Conservation (phyloP, 768 basidiomycete genomes). For the Paxillus involutus region DNA sequence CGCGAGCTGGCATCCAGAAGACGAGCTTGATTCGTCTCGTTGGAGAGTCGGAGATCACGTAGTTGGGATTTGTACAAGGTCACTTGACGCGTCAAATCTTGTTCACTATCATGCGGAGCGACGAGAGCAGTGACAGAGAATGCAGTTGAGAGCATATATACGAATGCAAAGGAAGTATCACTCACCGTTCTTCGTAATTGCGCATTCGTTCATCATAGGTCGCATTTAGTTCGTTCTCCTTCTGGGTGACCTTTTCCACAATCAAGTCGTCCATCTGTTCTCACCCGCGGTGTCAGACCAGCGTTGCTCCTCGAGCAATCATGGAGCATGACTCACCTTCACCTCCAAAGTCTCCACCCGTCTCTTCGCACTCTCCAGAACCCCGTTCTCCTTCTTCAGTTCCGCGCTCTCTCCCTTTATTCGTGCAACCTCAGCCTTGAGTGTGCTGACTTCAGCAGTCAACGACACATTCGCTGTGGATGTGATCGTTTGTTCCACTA, state of each 20-base stretch:
- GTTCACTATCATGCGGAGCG: constrained; percentile 58
- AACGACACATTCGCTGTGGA: constrained; percentile 34
- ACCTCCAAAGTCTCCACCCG: constrained; percentile 80
- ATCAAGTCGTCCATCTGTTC: constrained; percentile 94
- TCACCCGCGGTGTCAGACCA: neutral
- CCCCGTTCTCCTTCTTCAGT: constrained; percentile 68
- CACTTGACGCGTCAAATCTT: constrained; percentile 90
- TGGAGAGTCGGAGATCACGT: constrained; percentile 84
- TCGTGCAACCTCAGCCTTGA: constrained; percentile 71
- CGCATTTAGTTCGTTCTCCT: constrained; percentile 95
- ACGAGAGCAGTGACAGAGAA: neutral
- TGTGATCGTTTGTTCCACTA: constrained; percentile 94
- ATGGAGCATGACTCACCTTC: constrained; percentile 50
- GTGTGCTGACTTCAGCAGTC: constrained; percentile 68
- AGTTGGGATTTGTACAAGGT: constrained; percentile 86
- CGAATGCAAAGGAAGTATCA: neutral
- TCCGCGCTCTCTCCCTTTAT: constrained; percentile 82
- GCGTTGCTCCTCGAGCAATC: neutral
- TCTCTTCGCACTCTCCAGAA: constrained; percentile 69
- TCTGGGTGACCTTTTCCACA: constrained; percentile 82
- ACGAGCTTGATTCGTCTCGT: constrained; percentile 91
- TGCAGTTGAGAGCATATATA: no score
- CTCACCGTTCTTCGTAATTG: constrained; percentile 94
- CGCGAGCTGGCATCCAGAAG: constrained; percentile 88
- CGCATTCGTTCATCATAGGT: constrained; percentile 94